Percentiles rank a stretch among this genome's conserved stretches.
These are phyloP conservation scores for Cladophialophora yegresii DNA, from an alignment of 2,329 filamentous ascomycete species.

Conservation along the genomic window DNA sequence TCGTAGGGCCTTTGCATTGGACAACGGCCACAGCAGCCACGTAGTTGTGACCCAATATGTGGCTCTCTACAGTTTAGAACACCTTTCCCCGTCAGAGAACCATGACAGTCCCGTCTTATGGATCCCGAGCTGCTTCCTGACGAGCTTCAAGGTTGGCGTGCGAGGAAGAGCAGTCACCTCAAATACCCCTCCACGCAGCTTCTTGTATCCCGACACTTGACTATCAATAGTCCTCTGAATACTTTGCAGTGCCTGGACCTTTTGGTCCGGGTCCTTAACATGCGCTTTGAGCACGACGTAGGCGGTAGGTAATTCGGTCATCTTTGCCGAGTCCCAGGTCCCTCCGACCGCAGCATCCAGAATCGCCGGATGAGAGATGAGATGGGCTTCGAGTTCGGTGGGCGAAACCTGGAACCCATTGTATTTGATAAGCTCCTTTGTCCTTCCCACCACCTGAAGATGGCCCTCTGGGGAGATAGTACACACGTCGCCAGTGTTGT, in stretches of 20 bases:
- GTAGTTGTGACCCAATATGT: background rate
- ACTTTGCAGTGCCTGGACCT: slow-evolving; percentile 45
- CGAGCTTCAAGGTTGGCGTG: slow-evolving; percentile 16
- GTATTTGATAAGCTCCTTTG: slow-evolving; percentile 66
- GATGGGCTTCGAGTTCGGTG: slow-evolving; percentile 63
- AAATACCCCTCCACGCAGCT: slow-evolving; percentile 14
- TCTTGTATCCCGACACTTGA: slow-evolving; percentile 45
- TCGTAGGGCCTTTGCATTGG: background rate
- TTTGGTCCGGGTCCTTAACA: slow-evolving; percentile 50
- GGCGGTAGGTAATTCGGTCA: slow-evolving; percentile 67
- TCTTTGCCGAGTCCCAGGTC: slow-evolving; percentile 44
- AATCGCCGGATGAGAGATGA: slow-evolving; percentile 53
- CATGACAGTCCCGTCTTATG: slow-evolving; percentile 16
- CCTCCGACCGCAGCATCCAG: slow-evolving; percentile 65
- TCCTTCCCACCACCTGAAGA: slow-evolving; percentile 83
- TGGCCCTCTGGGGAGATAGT: slow-evolving; percentile 74
- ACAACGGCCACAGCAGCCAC: background rate
- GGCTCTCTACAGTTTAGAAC: slow-evolving; percentile 2
- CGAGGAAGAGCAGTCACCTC: slow-evolving; percentile 15
- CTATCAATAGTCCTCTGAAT: slow-evolving; percentile 42
- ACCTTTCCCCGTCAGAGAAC: background rate
- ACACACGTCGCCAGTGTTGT: slow-evolving; percentile 85
- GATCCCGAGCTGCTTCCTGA: slow-evolving; percentile 15
- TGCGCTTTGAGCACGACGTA: slow-evolving; percentile 60
- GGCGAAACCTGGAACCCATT: slow-evolving; percentile 72